Evolutionary conservation across 768 basidiomycete genomes (phyloP), one percentile per base, ranked within the genome.

Genomic region (Dacryopinax primogenitus): DNA sequence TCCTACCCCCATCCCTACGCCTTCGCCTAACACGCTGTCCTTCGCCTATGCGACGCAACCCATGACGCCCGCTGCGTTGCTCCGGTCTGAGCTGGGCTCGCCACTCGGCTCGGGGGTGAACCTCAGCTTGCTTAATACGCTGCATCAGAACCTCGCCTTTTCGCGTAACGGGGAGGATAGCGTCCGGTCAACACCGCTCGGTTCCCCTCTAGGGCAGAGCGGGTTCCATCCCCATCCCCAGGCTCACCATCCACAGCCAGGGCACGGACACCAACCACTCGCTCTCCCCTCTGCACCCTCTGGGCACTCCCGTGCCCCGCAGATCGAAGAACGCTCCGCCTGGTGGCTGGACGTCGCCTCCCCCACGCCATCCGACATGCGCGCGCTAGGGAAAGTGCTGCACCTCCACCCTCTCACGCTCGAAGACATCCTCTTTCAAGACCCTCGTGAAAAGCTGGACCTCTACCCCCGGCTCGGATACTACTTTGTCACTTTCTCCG

Each of bases 271-370:
- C 6, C 9, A 9, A 7, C 45, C 23, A 7, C 13, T 23, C 45
- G 11, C 23, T 18, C 34, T 45, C 12, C 33, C 64, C 32, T 64
- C 18, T 18, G 26, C 32, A 33, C 1, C 41, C 45, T 6, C 26
- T 26, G 41, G 11, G 13, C 28, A 21, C 33, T n/a, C 30, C 44
- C 28, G 11, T 33, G 13, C 28, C 47, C 2, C n/a, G 2, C 18
- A n/a, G 39, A 7, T 12, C 13, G 23, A 47, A 26, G 45, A 47
- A 21, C 45, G 45, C 23, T 47, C 45, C 2, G 85, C 87, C 3
- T 96, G 93, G 93, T 97, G 91, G 82, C 74, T 97, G 44, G 92
- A 97, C 71, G 84, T 95, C 0, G 80, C 90, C 32, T 90, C 86
- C 68, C 92, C 93, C 1, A 86, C 84, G 0, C 90, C 90, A 82